phyloP scores from a whole-genome alignment of 192 early-diverging fungal genomes.

The Gamsiella multidivaricata region DNA sequence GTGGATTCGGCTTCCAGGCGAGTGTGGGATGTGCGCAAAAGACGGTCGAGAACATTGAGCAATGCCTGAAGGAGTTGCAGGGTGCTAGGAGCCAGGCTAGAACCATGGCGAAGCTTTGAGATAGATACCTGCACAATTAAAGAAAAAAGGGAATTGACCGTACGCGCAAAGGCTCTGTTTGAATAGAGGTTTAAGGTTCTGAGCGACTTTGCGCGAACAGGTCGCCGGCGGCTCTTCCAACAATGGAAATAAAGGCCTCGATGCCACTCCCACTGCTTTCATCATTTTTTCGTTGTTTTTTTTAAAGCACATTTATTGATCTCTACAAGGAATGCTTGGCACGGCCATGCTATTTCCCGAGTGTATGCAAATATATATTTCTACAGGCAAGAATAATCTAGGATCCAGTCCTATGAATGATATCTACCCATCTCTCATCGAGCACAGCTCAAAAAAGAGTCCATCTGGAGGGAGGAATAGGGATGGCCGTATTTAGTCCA shows the following conservation, averaged over 20 bases:
- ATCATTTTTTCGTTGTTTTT: not conserved
- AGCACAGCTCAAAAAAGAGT: too few relatives aligned
- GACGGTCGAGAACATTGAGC: constrained; percentile 56
- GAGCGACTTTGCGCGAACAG: too few relatives aligned
- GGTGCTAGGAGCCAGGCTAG: constrained; percentile 12
- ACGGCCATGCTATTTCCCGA: not conserved
- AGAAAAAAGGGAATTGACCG: too few relatives aligned
- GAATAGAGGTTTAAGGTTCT: too few relatives aligned
- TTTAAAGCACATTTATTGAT: not conserved
- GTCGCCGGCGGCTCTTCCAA: too few relatives aligned
- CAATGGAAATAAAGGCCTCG: too few relatives aligned
- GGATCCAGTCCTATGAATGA: not conserved
- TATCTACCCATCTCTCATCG: not conserved
- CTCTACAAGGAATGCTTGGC: not conserved
- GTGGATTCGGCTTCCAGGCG: constrained; percentile 70
- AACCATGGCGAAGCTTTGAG: constrained; percentile 12
- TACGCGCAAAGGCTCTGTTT: too few relatives aligned
- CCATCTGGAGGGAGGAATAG: not conserved
- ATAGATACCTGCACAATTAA: too few relatives aligned
- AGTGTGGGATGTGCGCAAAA: constrained; percentile 69
- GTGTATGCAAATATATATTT: not conserved
- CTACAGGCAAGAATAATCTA: not conserved
- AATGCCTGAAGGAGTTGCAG: constrained; percentile 19
- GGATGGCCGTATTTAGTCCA: not conserved
- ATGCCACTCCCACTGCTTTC: too few relatives aligned